Evolutionary conservation across 345 rosid species (phyloP), one percentile per base, ranked within the genome.

Genomic region (Mallotus nudiflorus): DNA sequence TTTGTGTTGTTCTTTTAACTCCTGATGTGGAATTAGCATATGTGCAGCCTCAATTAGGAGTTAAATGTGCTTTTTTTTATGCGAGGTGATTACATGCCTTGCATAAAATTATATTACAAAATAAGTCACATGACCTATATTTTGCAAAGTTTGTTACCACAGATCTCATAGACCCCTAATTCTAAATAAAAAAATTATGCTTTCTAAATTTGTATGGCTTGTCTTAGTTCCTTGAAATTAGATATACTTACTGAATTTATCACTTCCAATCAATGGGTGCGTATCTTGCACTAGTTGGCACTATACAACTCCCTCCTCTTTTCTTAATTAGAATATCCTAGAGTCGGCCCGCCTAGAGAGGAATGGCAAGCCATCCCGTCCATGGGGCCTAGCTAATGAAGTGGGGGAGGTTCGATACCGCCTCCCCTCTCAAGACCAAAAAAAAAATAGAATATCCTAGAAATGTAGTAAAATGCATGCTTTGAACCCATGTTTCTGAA

Each of bases 251-350:
- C n/a, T n/a, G n/a, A 39, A 12, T 16, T 14, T 12, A 54, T 54
- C 19, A 25, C 12, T 54, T 54, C 15, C 59, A 27, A 13, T 18
- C 29, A n/a, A 54, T 25, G 33, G 10, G 28, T 39, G 33, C 58
- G 59, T 60, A 18, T 73, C 33, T 65, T 52, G 63, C 16, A 31
- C 27, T 14, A 44, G 54, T 54, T 50, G 68, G 16, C 33, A 15
- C 40, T 29, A 6, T 45, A 11, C 14, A 33, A 13, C 15, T 16
- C 16, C 10, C 10, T 10, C 10, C 7, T 48, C 0, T 35, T 54
- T 31, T n/a, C n/a, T n/a, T n/a, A n/a, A n/a, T n/a, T n/a, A n/a
- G n/a, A n/a, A n/a, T n/a, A n/a, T n/a, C n/a, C n/a, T n/a, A n/a
- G n/a, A n/a, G n/a, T n/a, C n/a, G n/a, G n/a, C n/a, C n/a, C n/a